These are phyloP conservation scores for Pyrus betulifolia DNA, from an alignment of 306 rosid species.

Conservation along the genomic window DNA sequence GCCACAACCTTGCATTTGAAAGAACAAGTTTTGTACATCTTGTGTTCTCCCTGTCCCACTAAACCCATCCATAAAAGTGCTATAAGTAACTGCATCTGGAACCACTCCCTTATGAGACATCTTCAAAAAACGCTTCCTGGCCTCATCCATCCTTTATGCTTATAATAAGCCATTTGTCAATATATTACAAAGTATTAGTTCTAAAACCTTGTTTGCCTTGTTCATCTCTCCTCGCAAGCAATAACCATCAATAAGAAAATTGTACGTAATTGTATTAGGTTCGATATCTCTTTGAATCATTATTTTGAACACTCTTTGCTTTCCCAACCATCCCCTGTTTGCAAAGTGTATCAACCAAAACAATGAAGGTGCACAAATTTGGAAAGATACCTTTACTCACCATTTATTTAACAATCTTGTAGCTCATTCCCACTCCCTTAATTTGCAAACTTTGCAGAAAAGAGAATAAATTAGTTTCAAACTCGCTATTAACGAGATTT, in stretches of 20 bases:
- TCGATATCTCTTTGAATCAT: neutral
- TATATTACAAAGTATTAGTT: neutral
- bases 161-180: neutral
- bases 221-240: neutral
- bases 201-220: neutral
- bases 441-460: neutral
- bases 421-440: neutral
- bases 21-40: no score
- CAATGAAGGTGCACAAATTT: neutral
- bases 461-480: no score
- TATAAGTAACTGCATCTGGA: conserved; percentile 6
- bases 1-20: no score
- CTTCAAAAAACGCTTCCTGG: neutral
- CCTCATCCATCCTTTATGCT: neutral
- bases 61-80: no score
- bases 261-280: neutral
- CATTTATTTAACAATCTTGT: neutral
- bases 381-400: neutral
- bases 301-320: neutral
- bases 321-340: neutral
- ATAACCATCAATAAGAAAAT: neutral
- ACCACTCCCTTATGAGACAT: neutral
- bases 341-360: neutral
- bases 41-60: no score
- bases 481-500: no score